A percentile compares a stretch with the other conserved stretches of the same genome.
These are phyloP conservation scores for Neoarthrinium moseri DNA, from an alignment of 2,329 filamentous ascomycete species.

Conservation along the genomic window DNA sequence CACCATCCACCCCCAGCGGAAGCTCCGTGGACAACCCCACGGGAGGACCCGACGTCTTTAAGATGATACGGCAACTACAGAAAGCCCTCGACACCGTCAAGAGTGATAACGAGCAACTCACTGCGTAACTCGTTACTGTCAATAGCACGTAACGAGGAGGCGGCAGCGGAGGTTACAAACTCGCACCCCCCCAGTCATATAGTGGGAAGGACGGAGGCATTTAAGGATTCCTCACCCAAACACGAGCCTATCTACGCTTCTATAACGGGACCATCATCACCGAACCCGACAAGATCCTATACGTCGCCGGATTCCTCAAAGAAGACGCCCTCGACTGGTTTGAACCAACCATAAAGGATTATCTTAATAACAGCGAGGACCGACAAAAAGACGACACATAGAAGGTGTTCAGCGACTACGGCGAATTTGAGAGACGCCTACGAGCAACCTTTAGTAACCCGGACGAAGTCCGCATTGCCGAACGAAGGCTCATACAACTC, in stretches of 20 bases:
- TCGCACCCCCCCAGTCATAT: not conserved
- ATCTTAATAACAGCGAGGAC: not conserved
- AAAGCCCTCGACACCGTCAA: not conserved
- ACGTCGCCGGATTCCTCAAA: not conserved
- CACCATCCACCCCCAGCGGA: not conserved
- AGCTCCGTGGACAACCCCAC: not conserved
- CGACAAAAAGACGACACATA: not conserved
- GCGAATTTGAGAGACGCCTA: not conserved
- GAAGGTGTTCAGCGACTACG: not conserved
- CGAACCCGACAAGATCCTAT: not conserved
- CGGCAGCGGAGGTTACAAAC: not conserved
- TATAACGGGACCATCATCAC: not conserved
- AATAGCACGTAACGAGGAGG: not conserved
- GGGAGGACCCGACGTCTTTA: not conserved
- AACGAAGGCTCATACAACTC: not conserved
- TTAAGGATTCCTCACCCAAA: not conserved
- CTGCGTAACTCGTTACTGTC: not conserved
- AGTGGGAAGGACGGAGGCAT: not conserved
- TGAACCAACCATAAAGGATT: conserved; percentile 1
- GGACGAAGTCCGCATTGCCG: not conserved
- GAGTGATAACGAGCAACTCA: not conserved
- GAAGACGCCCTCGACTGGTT: not conserved
- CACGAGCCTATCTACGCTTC: not conserved
- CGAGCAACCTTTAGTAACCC: not conserved
- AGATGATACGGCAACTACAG: not conserved